Percentiles rank a stretch among this genome's conserved stretches.
Evolutionary conservation across 768 basidiomycete species (phyloP).

Genomic region (Porpolomopsis calyptriformis): DNA sequence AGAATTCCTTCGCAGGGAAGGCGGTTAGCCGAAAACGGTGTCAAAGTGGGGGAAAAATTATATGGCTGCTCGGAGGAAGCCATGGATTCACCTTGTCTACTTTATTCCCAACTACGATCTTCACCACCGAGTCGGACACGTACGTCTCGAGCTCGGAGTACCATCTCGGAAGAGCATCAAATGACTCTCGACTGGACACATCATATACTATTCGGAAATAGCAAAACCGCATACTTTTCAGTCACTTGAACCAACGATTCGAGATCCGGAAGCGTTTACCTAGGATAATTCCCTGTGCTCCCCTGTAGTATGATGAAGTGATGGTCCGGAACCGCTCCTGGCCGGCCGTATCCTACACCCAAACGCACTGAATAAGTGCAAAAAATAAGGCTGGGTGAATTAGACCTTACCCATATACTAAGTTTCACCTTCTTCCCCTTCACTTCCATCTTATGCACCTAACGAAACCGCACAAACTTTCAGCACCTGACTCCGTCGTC

Average conservation of each 20-base stretch:
- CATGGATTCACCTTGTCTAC: conserved; percentile 89
- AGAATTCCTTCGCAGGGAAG: conserved; percentile 66
- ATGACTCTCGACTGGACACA: conserved; percentile 84
- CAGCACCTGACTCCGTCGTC: neutral
- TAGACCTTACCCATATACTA: conserved; percentile 82
- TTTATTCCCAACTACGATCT: conserved; percentile 94
- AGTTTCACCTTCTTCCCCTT: conserved; percentile 81
- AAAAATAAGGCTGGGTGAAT: neutral
- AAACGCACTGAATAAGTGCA: neutral
- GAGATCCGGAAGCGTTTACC: too few relatives aligned
- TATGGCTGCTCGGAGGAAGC: too few relatives aligned
- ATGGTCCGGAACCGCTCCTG: conserved; percentile 96
- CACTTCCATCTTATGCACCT: conserved; percentile 86
- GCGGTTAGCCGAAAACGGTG: neutral
- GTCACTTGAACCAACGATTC: too few relatives aligned
- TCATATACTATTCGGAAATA: conserved; percentile 65
- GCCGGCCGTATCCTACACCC: conserved; percentile 84
- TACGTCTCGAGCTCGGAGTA: conserved; percentile 89
- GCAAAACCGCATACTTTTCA: conserved; percentile 15
- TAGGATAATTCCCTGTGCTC: conserved; percentile 74
- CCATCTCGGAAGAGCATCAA: conserved; percentile 92
- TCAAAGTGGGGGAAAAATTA: neutral
- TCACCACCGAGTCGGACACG: conserved; percentile 73
- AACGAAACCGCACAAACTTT: conserved; percentile 2
- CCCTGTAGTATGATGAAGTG: conserved; percentile 90